Base-by-base conservation (phyloP, 2,329 filamentous ascomycete species). In the Venturiaceae sp. region DNA sequence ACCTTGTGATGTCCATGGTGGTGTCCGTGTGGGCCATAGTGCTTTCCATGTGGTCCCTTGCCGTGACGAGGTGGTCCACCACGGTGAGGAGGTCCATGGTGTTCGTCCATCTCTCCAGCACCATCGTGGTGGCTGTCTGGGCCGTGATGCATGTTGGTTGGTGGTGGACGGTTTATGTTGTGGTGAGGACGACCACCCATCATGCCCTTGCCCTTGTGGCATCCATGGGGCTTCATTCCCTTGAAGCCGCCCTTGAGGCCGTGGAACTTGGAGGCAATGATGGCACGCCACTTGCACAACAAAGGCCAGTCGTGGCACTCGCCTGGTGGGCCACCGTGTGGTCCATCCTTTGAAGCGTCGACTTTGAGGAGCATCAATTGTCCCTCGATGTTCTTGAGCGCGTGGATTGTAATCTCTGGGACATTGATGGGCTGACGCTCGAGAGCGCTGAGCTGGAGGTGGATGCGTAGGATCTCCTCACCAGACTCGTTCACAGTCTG, bases 261-360 rank as follows among this genome's bases (percentile, higher is more conserved):
- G 26, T 60, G 32, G 53, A 71, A 62, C 52, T 67, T 67, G 60
- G 71, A 68, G 19, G 66, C 65, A 57, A 73, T 60, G 57, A 71
- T 69, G 28, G 64, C 58, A 64, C 74, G 66, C 74, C 75, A 65
- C 66, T 78, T 69, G 75, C 77, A 66, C 65, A 72, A 62, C 1
- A 72, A 61, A 37, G 70, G 60, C 58, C 58, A 72, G 50, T 70
- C 64, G 34, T 69, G 67, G 65, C 62, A 63, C 37, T 62, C 61
- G 5, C 30, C 19, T 19, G 23, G 44, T 7, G 44, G 13, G 11
- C 41, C 41, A 46, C n/a, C 13, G 36, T 50, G 44, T 16, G 23
- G 44, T 30, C 23, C 5, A 28, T 63, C 53, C 53, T 67, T 64
- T 19, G 39, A 26, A 14, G 44, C 26, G 37, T 68, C 60, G 63